These are phyloP conservation scores for Amanita polypyramis DNA, from an alignment of 768 basidiomycete genomes.

Conservation along the genomic window DNA sequence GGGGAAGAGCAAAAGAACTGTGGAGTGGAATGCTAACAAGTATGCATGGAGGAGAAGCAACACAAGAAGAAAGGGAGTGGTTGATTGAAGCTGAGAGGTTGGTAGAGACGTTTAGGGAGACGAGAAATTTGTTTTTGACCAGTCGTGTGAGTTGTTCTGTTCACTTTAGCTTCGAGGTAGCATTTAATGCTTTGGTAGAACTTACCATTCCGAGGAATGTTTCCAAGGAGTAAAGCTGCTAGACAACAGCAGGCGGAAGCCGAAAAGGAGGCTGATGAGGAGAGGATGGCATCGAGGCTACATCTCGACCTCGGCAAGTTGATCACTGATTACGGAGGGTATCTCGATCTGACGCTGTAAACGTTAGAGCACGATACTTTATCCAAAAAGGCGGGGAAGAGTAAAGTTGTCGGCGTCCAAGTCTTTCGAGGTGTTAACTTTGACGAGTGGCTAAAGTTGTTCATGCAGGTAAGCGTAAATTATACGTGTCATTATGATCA, in stretches of 20 bases:
- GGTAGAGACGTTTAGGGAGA: constrained; percentile 84
- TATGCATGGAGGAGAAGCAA: constrained; percentile 24
- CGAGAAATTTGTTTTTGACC: constrained; percentile 71
- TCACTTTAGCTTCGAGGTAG: not conserved
- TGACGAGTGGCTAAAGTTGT: constrained; percentile 75
- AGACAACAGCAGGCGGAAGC: constrained; percentile 22
- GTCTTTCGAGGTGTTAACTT: constrained; percentile 76
- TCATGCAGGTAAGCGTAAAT: constrained; percentile 63
- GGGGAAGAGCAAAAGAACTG: constrained; percentile 47
- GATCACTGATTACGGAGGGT: not conserved
- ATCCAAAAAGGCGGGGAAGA: constrained; percentile 35
- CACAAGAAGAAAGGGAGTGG: constrained; percentile 46
- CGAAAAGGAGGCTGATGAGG: constrained; percentile 48
- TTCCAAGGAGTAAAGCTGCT: constrained; percentile 33
- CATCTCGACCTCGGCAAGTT: constrained; percentile 61
- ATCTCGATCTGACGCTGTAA: not conserved
- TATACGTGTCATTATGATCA: not conserved
- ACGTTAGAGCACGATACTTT: constrained; percentile 45
- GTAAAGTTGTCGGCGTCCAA: constrained; percentile 33
- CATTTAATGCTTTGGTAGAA: constrained; percentile 23
- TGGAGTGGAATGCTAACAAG: constrained; percentile 44
- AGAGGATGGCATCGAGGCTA: constrained; percentile 65
- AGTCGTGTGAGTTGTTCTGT: constrained; percentile 43
- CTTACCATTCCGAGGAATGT: constrained; percentile 57
- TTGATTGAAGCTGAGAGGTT: constrained; percentile 76